phyloP scores from a whole-genome alignment of 371 early-diverging fungal genomes.

The Mortierella sp. region DNA sequence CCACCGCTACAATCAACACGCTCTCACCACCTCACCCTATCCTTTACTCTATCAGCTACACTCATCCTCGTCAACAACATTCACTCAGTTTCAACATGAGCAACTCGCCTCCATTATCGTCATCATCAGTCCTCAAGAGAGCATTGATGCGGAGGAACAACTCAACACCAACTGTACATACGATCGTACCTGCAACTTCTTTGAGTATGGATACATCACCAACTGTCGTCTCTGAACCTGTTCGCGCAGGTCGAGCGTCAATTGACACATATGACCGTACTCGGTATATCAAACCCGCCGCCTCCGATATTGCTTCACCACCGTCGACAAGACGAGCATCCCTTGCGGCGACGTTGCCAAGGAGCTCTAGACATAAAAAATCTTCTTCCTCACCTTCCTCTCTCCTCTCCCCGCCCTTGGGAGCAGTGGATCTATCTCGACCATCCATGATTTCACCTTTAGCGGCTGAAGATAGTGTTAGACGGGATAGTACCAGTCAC shows the following conservation, averaged over 20 bases:
- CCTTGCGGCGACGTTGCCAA: background rate
- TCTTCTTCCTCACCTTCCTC: constrained; percentile 38
- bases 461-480: too few relatives aligned
- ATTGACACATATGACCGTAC: constrained; percentile 45
- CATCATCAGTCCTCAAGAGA: constrained; percentile 17
- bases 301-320: background rate
- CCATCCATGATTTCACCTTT: too few relatives aligned
- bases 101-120: constrained; percentile 13
- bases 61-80: background rate
- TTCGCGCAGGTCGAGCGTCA: constrained; percentile 17
- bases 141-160: constrained; percentile 24
- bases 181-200: constrained; percentile 5
- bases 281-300: constrained; percentile 11
- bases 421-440: too few relatives aligned
- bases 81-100: background rate
- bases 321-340: constrained; percentile 1
- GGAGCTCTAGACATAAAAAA: constrained; percentile 36
- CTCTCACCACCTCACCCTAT: background rate
- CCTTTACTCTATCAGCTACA: background rate
- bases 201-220: background rate
- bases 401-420: constrained; percentile 28
- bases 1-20: background rate
- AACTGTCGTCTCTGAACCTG: background rate
- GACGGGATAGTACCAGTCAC: too few relatives aligned
- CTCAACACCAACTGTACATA: constrained; percentile 27